Base-by-base conservation (phyloP, 495 filamentous ascomycete species). In the Daldinia decipiens region DNA sequence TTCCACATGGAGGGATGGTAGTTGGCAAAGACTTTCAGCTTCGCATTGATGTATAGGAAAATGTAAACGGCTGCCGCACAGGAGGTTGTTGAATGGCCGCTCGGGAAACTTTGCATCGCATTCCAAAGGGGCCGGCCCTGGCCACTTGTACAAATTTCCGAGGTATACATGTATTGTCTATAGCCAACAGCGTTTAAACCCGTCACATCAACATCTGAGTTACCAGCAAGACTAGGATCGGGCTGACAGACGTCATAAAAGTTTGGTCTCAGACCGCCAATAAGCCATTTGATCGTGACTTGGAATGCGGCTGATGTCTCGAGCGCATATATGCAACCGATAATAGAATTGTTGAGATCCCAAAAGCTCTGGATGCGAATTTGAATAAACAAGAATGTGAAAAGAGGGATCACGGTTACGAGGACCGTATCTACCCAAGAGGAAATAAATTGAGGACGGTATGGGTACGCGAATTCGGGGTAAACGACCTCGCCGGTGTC, bases 1-100 rank as follows among this genome's bases (percentile, higher is more conserved):
- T 87, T 87, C 86, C 86, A 87, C 78, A 85, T 79, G 8, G 83
- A 77, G 3, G 86, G 80, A 51, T 86, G 85, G 68, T 87, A 84
- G 65, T 88, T 85, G n/a, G 80, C 75, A 68, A 82, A 87, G 50
- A 85, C 77, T 65, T 87, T 87, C 19, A 88, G 72, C 74, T 86
- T 87, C 32, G 84, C 85, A 68, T 88, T 88, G 9, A 88, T 76
- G 70, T 88, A 88, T 12, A 87, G 77, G 66, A 67, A 84, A 13
- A 86, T 70, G 69, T 82, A 87, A 17, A 85, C 77, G 50, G 82
- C 83, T 5, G 81, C 85, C 0, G 84, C 84, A 27, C 82, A 83
- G 2, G 82, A 83, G 9, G 85, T 85, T 0, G 85, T 86, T 29
- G 84, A 82, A 63, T 88, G 86, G 4, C 86, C 86, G 39, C 81